Evolutionary conservation across 768 basidiomycete genomes (phyloP).

Genomic region (Boletus eberwhitei): DNA sequence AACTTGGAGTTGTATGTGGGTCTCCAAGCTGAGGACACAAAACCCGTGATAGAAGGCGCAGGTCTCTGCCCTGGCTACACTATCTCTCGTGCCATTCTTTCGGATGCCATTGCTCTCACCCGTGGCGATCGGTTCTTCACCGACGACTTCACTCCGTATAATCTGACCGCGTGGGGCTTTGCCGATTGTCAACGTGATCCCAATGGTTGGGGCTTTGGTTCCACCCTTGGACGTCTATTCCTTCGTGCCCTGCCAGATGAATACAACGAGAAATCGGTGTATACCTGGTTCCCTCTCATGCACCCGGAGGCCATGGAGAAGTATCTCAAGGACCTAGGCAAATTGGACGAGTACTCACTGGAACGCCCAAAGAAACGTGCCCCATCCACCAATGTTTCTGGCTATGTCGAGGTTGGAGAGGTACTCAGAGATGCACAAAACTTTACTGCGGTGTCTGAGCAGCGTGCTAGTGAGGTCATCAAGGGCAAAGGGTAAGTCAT

Average conservation of each 20-base stretch:
- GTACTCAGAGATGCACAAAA: conserved; percentile 45
- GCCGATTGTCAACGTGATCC: conserved; percentile 77
- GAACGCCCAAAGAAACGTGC: conserved; percentile 41
- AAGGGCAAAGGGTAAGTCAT: conserved; percentile 54
- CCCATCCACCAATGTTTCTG: conserved; percentile 34
- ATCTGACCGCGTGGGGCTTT: conserved; percentile 82
- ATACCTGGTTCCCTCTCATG: conserved; percentile 89
- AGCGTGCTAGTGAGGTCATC: conserved; percentile 51
- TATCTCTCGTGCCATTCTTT: conserved; percentile 79
- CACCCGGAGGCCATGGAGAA: conserved; percentile 67
- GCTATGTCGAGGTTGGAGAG: conserved; percentile 50
- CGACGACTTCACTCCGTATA: conserved; percentile 75
- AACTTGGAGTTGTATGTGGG: conserved; percentile 80
- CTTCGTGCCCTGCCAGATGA: conserved; percentile 70
- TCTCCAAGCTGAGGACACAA: conserved; percentile 73
- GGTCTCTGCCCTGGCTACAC: conserved; percentile 88
- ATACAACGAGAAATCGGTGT: conserved; percentile 65
- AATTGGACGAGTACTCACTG: conserved; percentile 53
- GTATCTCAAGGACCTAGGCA: conserved; percentile 53
- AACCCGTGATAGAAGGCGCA: conserved; percentile 72
- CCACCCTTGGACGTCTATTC: conserved; percentile 66
- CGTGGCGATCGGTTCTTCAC: conserved; percentile 84
- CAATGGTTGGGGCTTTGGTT: conserved; percentile 67
- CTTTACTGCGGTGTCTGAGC: conserved; percentile 50
- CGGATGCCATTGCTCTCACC: conserved; percentile 82